These are phyloP conservation scores for Saitozyma podzolica DNA, from an alignment of 768 basidiomycete species.

Conservation along the genomic window DNA sequence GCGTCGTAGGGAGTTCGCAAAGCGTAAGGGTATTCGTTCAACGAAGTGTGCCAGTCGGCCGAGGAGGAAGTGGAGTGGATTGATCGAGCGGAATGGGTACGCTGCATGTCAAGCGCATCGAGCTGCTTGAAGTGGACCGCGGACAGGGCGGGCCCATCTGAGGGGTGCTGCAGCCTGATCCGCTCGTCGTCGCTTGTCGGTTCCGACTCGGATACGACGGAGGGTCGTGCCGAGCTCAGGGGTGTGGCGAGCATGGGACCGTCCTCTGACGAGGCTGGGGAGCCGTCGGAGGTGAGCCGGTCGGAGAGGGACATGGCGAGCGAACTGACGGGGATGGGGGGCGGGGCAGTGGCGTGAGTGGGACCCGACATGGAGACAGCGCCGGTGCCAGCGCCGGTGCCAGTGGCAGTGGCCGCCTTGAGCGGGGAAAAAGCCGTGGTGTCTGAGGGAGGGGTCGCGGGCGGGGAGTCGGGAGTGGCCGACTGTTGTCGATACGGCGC, in stretches of 20 bases:
- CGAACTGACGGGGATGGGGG: background rate
- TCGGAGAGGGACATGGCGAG: background rate
- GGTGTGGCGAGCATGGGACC: background rate
- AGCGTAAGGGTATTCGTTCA: too few relatives aligned
- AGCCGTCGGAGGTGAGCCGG: background rate
- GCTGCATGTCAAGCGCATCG: background rate
- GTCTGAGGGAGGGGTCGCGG: too few relatives aligned
- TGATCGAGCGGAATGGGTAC: background rate
- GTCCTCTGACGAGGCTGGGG: background rate
- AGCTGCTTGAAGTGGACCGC: background rate
- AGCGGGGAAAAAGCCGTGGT: too few relatives aligned
- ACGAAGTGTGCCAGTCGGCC: too few relatives aligned
- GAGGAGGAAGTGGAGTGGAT: background rate
- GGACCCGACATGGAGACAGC: too few relatives aligned
- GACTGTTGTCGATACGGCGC: too few relatives aligned
- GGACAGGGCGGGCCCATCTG: background rate
- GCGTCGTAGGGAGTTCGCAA: too few relatives aligned
- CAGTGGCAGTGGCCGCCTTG: too few relatives aligned
- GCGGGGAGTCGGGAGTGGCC: too few relatives aligned
- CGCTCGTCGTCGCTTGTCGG: background rate
- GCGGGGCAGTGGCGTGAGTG: too few relatives aligned
- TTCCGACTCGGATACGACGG: background rate
- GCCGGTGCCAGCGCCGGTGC: too few relatives aligned
- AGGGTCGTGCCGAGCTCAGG: background rate
- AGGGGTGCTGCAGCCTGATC: background rate